Base-by-base conservation (phyloP, 2,329 filamentous ascomycete species). In the Alternaria sp. region DNA sequence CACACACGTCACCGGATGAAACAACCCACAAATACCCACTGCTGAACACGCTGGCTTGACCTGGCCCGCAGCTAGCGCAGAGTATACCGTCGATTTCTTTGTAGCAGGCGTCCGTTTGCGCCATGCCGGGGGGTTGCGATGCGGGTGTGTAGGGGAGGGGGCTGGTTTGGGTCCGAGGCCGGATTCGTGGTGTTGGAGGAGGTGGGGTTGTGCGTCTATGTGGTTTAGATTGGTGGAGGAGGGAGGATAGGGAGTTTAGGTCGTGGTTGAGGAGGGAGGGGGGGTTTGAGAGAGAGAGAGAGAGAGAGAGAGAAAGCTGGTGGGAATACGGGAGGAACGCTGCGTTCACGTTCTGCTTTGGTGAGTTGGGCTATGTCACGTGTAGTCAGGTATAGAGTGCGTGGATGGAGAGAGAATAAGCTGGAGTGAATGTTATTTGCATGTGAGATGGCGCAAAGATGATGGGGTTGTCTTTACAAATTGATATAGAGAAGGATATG, bases 61-160 rank as follows among this genome's bases (percentile, higher is more conserved):
- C 54, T 26, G n/a, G 23, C 40, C 54, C 2, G 60, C 37, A 5
- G 57, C 46, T 14, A 37, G 50, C 14, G 60, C 61, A 4, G 57
- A 54, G 62, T 21, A 63, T 44, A 26, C 5, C 54, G 42, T 58
- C 40, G 29, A 67, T 62, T 44, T 67, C 64, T 50, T 67, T 62
- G 55, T 67, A 67, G 50, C 55, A 60, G 2, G 64, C 60, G 45
- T 67, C 54, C 0, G 29, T 53, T 31, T 65, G 62, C 1, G 42
- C 56, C 44, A 50, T 58, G 21, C 13, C 3, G 56, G 24, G 13
- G 34, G 41, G 7, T 48, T 52, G n/a, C 46, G 36, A 7, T n/a
- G 14, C 3, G 57, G 34, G 11, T 39, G 10, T 10, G 37, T 23
- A 39, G 37, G 17, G 37, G 55, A 37, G 26, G 34, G 46, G 2